Base-by-base conservation (phyloP, 192 early-diverging fungal genomes). In the Entrophospora sp. region DNA sequence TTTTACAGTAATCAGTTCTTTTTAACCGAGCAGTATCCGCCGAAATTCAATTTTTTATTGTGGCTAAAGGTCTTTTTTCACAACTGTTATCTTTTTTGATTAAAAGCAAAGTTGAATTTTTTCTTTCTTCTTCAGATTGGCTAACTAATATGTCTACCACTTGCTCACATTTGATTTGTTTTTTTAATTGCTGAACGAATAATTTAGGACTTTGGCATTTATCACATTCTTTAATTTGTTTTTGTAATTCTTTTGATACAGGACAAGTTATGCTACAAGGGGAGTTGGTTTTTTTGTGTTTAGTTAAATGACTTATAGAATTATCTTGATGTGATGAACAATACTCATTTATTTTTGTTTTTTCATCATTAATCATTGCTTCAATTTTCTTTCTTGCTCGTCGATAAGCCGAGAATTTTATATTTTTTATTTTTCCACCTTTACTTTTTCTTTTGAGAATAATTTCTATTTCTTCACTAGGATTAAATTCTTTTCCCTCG, bases 61-160 rank as follows among this genome's bases (percentile, higher is more conserved):
- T 57, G 6, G 32, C 2, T 2, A 57, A 57, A 5, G 55, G 28
- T 57, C 28, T 57, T 35, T 57, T 57, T 57, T 57, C 55, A 36
- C 55, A 57, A 57, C 4, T 31, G 32, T 31, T 31, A 57, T 57
- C 55, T n/a, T 57, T 57, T 34, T 57, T 57, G 13, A 57, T 57
- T 32, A 57, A 31, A 2, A 57, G 13, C 22, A 57, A n/a, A 1
- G 32, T 1, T 16, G 32, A 25, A 57, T 57, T 31, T 57, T 57
- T 30, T 57, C 32, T 57, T 1, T 32, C 2, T 57, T 57, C 55
- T 34, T n/a, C 28, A 8, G 1, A 1, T n/a, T 57, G 28, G 4
- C 28, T 57, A 4, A 57, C 20, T 35, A 57, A 30, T 4, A 34
- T 32, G 28, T 57, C 28, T 30, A 57, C 55, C 13, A 57, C 28